Conservation (phyloP, 768 basidiomycete genomes). For the Piloderma croceum region DNA sequence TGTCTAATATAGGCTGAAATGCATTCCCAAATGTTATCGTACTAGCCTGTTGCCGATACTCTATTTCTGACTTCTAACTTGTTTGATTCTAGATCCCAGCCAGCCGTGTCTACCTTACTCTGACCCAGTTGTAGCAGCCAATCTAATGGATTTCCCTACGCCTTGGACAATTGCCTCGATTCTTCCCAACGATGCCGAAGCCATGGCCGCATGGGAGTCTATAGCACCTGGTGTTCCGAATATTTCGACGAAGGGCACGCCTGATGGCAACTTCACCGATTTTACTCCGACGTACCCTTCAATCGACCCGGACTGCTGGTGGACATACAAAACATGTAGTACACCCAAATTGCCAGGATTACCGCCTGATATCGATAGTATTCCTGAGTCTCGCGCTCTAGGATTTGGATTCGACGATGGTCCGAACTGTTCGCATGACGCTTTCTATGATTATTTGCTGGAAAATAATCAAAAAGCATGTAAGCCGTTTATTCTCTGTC, state of each 20-base stretch:
- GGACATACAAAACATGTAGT: slow-evolving; percentile 39
- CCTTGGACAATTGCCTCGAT: slow-evolving; percentile 42
- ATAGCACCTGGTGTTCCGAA: slow-evolving; percentile 43
- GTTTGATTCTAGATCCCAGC: slow-evolving; percentile 26
- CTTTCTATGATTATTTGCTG: slow-evolving; percentile 50
- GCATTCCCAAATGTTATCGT: not conserved
- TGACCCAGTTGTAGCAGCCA: slow-evolving; percentile 31
- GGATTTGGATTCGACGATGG: slow-evolving; percentile 64
- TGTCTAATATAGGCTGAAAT: not conserved
- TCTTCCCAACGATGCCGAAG: slow-evolving; percentile 37
- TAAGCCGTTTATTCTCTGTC: too few relatives aligned
- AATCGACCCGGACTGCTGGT: slow-evolving; percentile 48
- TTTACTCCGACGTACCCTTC: slow-evolving; percentile 29
- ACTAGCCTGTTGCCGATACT: not conserved
- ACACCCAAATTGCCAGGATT: slow-evolving; percentile 43
- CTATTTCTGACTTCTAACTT: not conserved
- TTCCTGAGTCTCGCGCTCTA: slow-evolving; percentile 53
- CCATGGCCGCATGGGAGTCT: slow-evolving; percentile 35
- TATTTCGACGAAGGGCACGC: slow-evolving; percentile 33
- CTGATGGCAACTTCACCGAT: slow-evolving; percentile 26
- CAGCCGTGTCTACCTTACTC: slow-evolving; percentile 40
- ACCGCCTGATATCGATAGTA: slow-evolving; percentile 36
- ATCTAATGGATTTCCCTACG: slow-evolving; percentile 35
- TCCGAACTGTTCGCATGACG: slow-evolving; percentile 60
- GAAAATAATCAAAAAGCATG: slow-evolving; percentile 56